Base-by-base conservation (phyloP, 768 basidiomycete genomes). In the Tulasnella sp. region DNA sequence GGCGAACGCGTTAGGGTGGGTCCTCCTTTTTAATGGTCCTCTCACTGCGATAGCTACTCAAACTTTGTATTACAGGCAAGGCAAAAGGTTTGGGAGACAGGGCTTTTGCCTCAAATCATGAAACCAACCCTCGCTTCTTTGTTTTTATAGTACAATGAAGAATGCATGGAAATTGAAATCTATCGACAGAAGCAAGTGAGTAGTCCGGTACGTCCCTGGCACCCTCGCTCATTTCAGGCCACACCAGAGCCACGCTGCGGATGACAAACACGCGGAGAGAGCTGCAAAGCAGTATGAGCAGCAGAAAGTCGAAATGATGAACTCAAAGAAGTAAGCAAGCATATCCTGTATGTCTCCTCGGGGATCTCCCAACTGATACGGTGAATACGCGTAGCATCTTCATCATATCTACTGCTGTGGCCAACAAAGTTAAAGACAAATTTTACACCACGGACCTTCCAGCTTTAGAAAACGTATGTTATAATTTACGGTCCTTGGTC, bases 101-200 rank as follows among this genome's bases (percentile, higher is more conserved):
- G 25, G 6, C 7, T 19, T 49, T 27, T n/a, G 14, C 31, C n/a
- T 51, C n/a, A 15, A 14, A 34, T 49, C 11, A 42, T 34, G 15
- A 59, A 25, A 41, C 21, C 2, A 14, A 4, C 17, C 14, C 31
- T 34, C 15, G 15, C 32, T 31, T 34, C 31, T 43, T 6, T 23
- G 11, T 29, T 60, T 17, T 40, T 43, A 41, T 61, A 90, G 87
- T 90, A 90, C 64, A 83, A 89, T 62, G 82, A 81, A 27, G 81
- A 86, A 62, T 90, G 88, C 66, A 64, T 65, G 14, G 86, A 88
- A 66, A 77, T 84, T 19, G 84, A 86, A 63, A 67, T 74, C 19
- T 76, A 79, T 63, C 81, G 84, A 48, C 84, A 86, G 73, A 90
- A 88, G 69, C 86, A 89, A 78, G 87, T 77, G 34, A 41, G 65